A percentile compares a stretch with the other conserved stretches of the same genome.
These are phyloP conservation scores for Alternaria sp. DNA, from an alignment of 2,329 filamentous ascomycete species.

Conservation along the genomic window DNA sequence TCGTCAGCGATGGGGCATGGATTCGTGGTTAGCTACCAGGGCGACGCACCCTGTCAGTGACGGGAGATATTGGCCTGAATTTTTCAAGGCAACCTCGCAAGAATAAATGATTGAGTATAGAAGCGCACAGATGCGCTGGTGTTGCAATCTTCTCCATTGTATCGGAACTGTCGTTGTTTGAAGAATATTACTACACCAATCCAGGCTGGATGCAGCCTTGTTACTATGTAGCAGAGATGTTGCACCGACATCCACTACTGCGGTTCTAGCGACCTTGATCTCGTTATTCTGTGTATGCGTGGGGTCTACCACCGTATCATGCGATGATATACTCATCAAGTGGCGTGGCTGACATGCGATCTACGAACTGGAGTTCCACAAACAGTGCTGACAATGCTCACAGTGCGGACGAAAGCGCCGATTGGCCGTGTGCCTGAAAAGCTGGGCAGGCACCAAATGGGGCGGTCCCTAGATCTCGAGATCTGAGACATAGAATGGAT, in stretches of 20 bases:
- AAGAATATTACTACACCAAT: neutral
- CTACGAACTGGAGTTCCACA: neutral
- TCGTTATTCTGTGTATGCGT: neutral
- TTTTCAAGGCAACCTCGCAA: neutral
- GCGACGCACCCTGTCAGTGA: slow-evolving; percentile 8
- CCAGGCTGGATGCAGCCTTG: neutral
- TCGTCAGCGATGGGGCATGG: slow-evolving; percentile 24
- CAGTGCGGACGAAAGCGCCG: slow-evolving; percentile 7
- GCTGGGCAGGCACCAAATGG: neutral
- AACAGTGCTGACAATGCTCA: neutral
- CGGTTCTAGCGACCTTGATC: neutral
- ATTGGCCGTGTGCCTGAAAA: slow-evolving; percentile 26
- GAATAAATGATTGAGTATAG: neutral
- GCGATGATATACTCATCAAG: neutral
- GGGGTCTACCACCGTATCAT: neutral
- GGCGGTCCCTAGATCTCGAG: neutral
- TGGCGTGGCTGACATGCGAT: slow-evolving; percentile 16
- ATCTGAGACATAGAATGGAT: slow-evolving; percentile 14
- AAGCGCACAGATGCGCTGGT: neutral
- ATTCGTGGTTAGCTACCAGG: neutral
- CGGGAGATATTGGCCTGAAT: slow-evolving; percentile 22
- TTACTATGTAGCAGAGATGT: neutral
- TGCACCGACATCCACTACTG: neutral
- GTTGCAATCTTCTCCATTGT: neutral
- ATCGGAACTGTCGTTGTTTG: neutral